Evolutionary conservation across 192 early-diverging fungal genomes (phyloP), one percentile per base, ranked within the genome.

Genomic region (Mortierella antarctica): DNA sequence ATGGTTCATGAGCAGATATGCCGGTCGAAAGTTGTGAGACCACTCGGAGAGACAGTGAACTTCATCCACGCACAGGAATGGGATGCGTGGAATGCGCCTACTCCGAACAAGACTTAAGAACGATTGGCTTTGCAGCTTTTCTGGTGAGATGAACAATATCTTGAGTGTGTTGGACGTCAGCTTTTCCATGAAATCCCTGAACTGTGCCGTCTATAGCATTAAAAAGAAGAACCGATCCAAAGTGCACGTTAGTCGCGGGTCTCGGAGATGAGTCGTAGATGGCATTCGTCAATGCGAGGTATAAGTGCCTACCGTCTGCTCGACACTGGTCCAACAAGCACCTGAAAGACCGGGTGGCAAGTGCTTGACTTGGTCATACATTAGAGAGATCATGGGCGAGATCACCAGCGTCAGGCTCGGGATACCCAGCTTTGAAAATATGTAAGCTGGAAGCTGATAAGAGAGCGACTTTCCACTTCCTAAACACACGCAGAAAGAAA

Each of bases 1-100:
- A 31, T 82, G 72, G 23, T 86, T 80, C 45, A 95, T 70, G 50
- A 89, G 88, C 49, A 94, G 62, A 57, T 94, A 94, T 2, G 85
- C 89, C 0, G 87, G 93, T 56, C 94, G 82, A 67, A 96, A 96
- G 57, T 93, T 95, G 67, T 95, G 94, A 0, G 92, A 93, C 95
- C 95, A 96, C 80, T 95, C 93, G 53, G 91, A 91, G 23, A 93
- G 81, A 65, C 95, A 96, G 68, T 96, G 95, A 0, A 88, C 93
- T 69, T 96, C 95, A 73, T 96, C 95, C 31, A 96, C 85, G 23
- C 93, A 94, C 2, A 85, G 87, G 49, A 95, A 81, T 0, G 71
- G 65, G 50, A 95, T 87, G 0, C 61, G 82, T 18, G 90, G 90
- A 55, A 94, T 83, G 11, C 73, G 61, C 1, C 75, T 83, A 1